Evolutionary conservation across 2,329 filamentous ascomycete species (phyloP).

Genomic region (Ambrosiella xylebori): DNA sequence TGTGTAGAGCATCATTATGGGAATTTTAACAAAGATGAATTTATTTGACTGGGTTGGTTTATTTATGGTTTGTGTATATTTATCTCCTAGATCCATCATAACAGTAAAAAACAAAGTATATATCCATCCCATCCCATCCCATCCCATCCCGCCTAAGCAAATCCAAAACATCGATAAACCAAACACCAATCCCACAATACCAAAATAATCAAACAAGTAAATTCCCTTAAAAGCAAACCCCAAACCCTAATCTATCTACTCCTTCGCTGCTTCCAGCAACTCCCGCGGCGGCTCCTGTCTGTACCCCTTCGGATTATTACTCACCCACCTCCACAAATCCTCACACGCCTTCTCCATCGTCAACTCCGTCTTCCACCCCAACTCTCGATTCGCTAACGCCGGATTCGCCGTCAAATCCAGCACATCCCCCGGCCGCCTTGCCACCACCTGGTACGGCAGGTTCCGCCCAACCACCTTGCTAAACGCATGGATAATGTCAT

Average conservation of each 20-base stretch:
- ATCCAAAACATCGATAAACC: too few species aligned
- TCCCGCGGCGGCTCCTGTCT: conserved; percentile 75
- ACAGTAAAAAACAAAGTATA: neutral
- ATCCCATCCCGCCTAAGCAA: too few species aligned
- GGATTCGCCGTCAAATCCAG: conserved; percentile 90
- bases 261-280: conserved; percentile 48
- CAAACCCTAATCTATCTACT: neutral
- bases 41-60: neutral
- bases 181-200: too few species aligned
- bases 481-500: conserved; percentile 95
- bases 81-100: neutral
- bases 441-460: conserved; percentile 71
- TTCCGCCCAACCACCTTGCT: conserved; percentile 69
- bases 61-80: neutral
- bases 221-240: neutral
- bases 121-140: neutral
- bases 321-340: conserved; percentile 92
- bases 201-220: neutral
- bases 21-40: neutral
- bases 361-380: conserved; percentile 79
- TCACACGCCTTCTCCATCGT: conserved; percentile 85
- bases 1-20: conserved; percentile 13
- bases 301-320: conserved; percentile 93
- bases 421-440: conserved; percentile 73
- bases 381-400: conserved; percentile 67